Evolutionary conservation across 2,329 filamentous ascomycete genomes (phyloP).

Genomic region (Scedosporium aurantiacum): DNA sequence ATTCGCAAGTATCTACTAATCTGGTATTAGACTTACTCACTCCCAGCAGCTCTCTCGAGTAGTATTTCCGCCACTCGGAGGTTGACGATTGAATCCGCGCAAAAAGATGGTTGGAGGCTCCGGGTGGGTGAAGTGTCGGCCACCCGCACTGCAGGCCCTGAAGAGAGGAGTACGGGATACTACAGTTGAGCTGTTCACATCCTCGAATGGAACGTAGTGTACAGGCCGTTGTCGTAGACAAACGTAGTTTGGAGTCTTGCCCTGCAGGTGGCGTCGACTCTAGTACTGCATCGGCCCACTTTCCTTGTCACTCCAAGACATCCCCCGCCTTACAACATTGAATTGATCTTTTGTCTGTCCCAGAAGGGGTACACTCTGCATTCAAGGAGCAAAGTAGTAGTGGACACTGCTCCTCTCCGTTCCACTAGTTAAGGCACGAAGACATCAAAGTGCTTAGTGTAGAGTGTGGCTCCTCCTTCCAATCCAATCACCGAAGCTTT

Average conservation of each 20-base stretch:
- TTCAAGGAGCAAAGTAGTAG: background rate
- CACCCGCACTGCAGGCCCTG: no score
- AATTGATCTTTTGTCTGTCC: background rate
- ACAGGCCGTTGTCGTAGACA: no score
- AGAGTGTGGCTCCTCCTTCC: background rate
- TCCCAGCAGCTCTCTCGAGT: background rate
- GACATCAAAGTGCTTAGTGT: background rate
- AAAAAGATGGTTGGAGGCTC: no score
- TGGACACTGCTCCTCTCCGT: background rate
- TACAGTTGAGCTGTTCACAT: no score
- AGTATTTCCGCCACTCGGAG: background rate
- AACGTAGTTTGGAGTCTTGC: background rate
- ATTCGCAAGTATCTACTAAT: background rate
- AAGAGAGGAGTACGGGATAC: no score
- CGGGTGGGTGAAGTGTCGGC: no score
- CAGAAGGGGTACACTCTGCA: background rate
- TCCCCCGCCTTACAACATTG: background rate
- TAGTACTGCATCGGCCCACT: background rate
- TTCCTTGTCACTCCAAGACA: background rate
- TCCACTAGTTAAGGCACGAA: background rate
- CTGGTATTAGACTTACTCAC: background rate
- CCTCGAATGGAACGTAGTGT: no score
- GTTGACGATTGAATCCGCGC: background rate
- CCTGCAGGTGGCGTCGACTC: slow-evolving; percentile 1
- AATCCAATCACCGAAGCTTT: background rate